Evolutionary conservation across 2,329 filamentous ascomycete genomes (phyloP), one percentile per base, ranked within the genome.

Genomic region (Leptographium galeiforme): DNA sequence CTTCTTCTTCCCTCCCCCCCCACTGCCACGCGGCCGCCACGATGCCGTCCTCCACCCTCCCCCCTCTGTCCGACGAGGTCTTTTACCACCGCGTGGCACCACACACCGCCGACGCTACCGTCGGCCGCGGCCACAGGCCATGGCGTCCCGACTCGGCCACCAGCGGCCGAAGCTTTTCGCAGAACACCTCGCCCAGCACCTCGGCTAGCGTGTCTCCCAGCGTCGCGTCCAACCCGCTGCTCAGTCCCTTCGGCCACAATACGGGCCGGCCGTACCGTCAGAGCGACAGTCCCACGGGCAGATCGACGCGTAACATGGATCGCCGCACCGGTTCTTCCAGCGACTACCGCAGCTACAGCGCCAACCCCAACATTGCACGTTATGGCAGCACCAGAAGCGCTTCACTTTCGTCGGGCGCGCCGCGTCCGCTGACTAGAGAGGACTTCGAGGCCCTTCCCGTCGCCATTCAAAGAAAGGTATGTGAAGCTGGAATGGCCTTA

Each of bases 381-480:
- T 34, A 25, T 50, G 46, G 39, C n/a, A 57, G 38, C 46, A 30
- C 46, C 19, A 39, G 48, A 33, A 60, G 50, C 58, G 60, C 53
- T n/a, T 58, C 60, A 18, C 54, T 61, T 41, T 58, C 59, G 51
- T 56, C 59, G 3, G 60, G 58, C 3, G 55, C 56, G 13, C 58
- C 63, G 25, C 62, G 64, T 48, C 61, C 65, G 45, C 60, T 71
- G 56, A 70, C 72, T 2, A 65, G 68, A 48, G 72, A 75, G 56
- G 73, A 76, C 59, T 76, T 75, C 60, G 72, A 75, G 58, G 68
- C 71, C 41, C 64, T 77, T 53, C 73, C 74, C 10, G 58, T 72
- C 47, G 72, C 73, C n/a, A 71, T 76, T 25, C 69, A 72, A 57
- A 68, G 71, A 63, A 76, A 77, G 70, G 74, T 77, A 64, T 12